Evolutionary conservation across 305 asterid genomes (phyloP), one percentile per base, ranked within the genome.

Genomic region (Fraxinus velutina): DNA sequence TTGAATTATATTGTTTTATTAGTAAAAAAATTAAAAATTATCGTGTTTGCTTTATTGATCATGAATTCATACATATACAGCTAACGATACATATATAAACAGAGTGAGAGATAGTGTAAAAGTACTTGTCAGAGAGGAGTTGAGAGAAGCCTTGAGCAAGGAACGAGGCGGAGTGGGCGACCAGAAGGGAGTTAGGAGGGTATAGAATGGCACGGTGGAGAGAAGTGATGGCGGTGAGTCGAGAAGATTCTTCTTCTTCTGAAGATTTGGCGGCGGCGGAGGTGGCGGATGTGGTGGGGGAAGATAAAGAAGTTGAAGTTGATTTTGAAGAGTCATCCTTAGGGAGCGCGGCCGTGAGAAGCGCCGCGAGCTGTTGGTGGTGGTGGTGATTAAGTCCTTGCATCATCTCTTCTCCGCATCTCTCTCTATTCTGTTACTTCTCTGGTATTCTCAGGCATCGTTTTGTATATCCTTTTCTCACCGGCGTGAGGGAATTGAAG

Each of bases 301-400:
- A 80, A 36, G 86, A 42, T 10, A 91, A 68, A 39, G 91, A 62
- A 30, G 92, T 21, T 50, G 85, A 83, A 47, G 88, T 24, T 39
- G 91, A 76, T 57, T 88, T 86, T 17, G 93, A 71, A 52, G 92
- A 76, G 83, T 89, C 93, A 86, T 86, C 95, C 82, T 91, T 92
- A 32, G 98, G 95, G 44, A 93, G 95, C 79, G 99, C 98, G 80
- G 97, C 97, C 73, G 99, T 84, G 72, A 96, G 93, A 82, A 96
- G 98, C 81, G 98, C 97, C 81, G 93, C 98, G 74, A 96, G 91
- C 85, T 96, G 99, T 83, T 96, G 98, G 81, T 96, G 99, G 50
- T 92, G 99, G 89, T 92, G 97, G 88, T 94, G 99, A 71, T 71
- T 71, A 88, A 95, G 95, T 81, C 98, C 97, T 88, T 93, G 99